These are phyloP conservation scores for Blastocladiella britannica DNA, from an alignment of 192 early-diverging fungal genomes.

Conservation along the genomic window DNA sequence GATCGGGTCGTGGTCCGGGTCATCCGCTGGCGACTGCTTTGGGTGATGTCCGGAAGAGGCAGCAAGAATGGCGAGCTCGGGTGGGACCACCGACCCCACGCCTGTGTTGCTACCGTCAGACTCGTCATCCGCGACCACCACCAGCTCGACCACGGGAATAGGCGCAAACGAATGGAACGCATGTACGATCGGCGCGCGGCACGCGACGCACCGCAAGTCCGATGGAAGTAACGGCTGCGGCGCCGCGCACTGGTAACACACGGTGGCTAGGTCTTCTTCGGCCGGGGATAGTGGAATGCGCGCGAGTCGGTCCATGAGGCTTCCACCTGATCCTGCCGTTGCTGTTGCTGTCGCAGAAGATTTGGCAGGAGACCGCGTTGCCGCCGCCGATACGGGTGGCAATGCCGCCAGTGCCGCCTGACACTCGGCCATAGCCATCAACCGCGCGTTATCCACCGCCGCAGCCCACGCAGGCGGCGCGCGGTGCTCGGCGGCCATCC, in stretches of 20 bases:
- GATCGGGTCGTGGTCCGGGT: neutral
- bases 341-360: neutral
- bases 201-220: neutral
- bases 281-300: too few relatives aligned
- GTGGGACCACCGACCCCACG: too few relatives aligned
- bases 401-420: slow-evolving; percentile 24
- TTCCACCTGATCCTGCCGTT: neutral
- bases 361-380: slow-evolving; percentile 18
- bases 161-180: neutral
- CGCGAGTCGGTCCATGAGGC: neutral
- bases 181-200: neutral
- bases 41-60: too few relatives aligned
- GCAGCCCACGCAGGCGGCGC: slow-evolving; percentile 20
- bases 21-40: too few relatives aligned
- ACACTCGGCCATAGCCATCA: too few relatives aligned
- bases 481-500: slow-evolving; percentile 15
- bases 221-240: slow-evolving; percentile 11
- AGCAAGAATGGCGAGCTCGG: too few relatives aligned
- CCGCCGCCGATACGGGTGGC: slow-evolving; percentile 17
- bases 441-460: too few relatives aligned
- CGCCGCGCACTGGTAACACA: slow-evolving; percentile 25
- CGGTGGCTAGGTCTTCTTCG: slow-evolving; percentile 14
- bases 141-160: neutral
- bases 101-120: too few relatives aligned
- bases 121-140: neutral